phyloP scores from a whole-genome alignment of 805 yeast species.

The Kazachstania viticola region DNA sequence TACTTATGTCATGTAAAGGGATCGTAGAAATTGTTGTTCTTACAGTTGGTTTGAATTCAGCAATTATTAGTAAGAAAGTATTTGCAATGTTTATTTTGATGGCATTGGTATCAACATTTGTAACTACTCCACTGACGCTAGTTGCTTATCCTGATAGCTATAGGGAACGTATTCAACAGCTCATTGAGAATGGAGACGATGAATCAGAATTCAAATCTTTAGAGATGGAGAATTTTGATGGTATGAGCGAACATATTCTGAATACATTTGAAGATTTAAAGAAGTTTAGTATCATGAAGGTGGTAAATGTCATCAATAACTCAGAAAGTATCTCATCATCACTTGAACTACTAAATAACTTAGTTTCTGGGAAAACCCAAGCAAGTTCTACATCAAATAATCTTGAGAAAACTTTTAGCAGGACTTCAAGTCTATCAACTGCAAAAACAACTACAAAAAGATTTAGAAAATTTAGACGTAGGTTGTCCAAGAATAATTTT shows the following conservation, averaged over 20 bases:
- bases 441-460: constrained; percentile 8
- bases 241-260: constrained; percentile 1
- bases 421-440: constrained; percentile 13
- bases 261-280: constrained; percentile 13
- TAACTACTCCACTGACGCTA: constrained; percentile 67
- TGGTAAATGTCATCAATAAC: constrained; percentile 18
- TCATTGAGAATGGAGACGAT: constrained; percentile 11
- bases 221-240: background rate
- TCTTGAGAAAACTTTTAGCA: constrained; percentile 4
- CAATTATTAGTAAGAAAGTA: constrained; percentile 50
- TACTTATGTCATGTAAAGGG: constrained; percentile 82
- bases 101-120: constrained; percentile 69
- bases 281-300: constrained; percentile 9
- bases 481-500: constrained; percentile 10
- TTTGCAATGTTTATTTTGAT: constrained; percentile 75
- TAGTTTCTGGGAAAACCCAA: constrained; percentile 9
- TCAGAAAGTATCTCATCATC: constrained; percentile 23
- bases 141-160: constrained; percentile 50
- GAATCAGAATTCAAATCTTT: background rate
- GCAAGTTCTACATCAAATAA: background rate
- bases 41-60: constrained; percentile 61
- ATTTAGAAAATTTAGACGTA: constrained; percentile 10
- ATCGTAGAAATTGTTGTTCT: constrained; percentile 75
- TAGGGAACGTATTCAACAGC: constrained; percentile 37
- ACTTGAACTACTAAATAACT: constrained; percentile 19